Base-by-base conservation (phyloP, 345 rosid species). In the Murraya paniculata region DNA sequence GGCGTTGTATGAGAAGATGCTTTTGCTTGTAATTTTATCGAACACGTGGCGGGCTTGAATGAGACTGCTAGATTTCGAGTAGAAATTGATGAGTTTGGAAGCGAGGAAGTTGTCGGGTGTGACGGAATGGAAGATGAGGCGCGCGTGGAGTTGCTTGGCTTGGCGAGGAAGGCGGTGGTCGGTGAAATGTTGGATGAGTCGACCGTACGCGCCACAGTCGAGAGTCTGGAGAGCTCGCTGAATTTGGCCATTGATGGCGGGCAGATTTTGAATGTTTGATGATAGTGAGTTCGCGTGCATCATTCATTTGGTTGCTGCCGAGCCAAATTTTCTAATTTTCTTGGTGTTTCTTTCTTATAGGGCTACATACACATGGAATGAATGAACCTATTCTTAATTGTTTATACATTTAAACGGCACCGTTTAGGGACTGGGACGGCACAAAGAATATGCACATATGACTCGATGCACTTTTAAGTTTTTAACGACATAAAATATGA, bases 111-210 rank as follows among this genome's bases (percentile, higher is more conserved):
- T 93, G 61, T 81, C 90, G 16, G 90, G 93, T 2, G 81, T 61
- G 74, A 90, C 70, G 13, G 97, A 88, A 72, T 27, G 78, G 56
- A 83, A 79, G 9, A 90, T 57, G 9, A 95, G 87, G 9, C 93
- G 95, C 1, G 95, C 90, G 71, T 95, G 97, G 77, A 95, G 93
- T 82, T 95, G 98, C 81, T 86, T 87, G 45, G 83, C 91, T 77
- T 91, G 98, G 65, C 81, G 86, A 85, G 88, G 89, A 78, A 90
- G 92, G 36, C 66, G 80, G 41, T 72, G 73, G 59, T 90, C 85
- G 71, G 90, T 79, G 71, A 87, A 92, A 71, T 85, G 82, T 72
- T 91, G 91, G 79, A 95, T 81, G 76, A 90, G 90, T 64, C 87
- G 90, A 24, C 93, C 94, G 48, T 75, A 95, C 21, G 86, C 85